Conservation (phyloP, 257 asterid genomes). For the Primulina huaijiensis region DNA sequence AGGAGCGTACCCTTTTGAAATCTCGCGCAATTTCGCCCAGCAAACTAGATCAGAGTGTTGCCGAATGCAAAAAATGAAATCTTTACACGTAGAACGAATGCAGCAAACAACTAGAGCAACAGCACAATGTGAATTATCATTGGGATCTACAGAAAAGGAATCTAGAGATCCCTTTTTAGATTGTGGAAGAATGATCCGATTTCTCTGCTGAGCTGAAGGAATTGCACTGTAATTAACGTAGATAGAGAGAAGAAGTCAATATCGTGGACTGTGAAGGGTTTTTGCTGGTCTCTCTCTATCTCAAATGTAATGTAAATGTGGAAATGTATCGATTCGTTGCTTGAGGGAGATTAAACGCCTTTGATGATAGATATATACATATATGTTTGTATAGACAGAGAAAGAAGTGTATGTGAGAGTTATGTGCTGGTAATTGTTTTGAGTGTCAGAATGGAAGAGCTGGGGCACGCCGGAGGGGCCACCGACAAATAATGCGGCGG, state of each 20-base stretch:
- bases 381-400: neutral
- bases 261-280: neutral
- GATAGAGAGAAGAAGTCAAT: neutral
- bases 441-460: neutral
- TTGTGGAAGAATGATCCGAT: constrained; percentile 11
- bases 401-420: neutral
- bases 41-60: constrained; percentile 23
- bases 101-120: constrained; percentile 1
- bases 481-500: neutral
- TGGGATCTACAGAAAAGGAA: constrained; percentile 12
- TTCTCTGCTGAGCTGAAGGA: neutral
- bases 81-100: neutral
- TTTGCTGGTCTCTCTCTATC: neutral
- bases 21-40: neutral
- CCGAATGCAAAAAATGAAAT: neutral
- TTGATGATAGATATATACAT: too few species aligned
- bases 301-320: neutral
- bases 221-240: neutral
- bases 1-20: neutral
- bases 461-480: neutral
- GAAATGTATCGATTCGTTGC: neutral
- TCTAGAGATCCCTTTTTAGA: constrained; percentile 5
- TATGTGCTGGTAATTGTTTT: neutral
- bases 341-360: neutral
- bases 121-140: neutral